phyloP scores from a whole-genome alignment of 2,329 filamentous ascomycete genomes.

The Ophiostoma piceae region DNA sequence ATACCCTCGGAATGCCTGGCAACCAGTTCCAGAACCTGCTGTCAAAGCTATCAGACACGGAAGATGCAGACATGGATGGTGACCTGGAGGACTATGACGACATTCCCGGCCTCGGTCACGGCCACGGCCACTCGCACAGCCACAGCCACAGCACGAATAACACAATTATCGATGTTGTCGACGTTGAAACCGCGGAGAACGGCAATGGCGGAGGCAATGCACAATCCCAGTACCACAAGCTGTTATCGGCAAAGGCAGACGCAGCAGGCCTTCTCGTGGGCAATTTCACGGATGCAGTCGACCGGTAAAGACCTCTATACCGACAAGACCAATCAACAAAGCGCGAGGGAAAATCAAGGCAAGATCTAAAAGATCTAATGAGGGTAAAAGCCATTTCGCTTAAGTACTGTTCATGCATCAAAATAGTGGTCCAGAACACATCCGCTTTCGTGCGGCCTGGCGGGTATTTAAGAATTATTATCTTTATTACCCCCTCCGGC shows the following conservation, averaged over 20 bases:
- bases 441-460: not conserved
- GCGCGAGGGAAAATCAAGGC: not conserved
- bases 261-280: constrained; percentile 48
- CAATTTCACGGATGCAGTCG: constrained; percentile 56
- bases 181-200: not conserved
- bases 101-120: not conserved
- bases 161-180: constrained; percentile 5
- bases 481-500: not conserved
- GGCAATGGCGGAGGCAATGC: not conserved
- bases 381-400: not conserved
- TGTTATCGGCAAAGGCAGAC: constrained; percentile 38
- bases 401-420: not conserved
- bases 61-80: constrained; percentile 42
- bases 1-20: constrained; percentile 51
- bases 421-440: not conserved
- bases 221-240: constrained; percentile 36
- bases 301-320: constrained; percentile 21
- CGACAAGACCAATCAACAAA: too few relatives aligned
- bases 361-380: not conserved
- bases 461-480: not conserved
- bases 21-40: constrained; percentile 58
- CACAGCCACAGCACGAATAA: constrained; percentile 2
- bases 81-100: constrained; percentile 41
- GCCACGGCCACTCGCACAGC: not conserved
- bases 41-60: constrained; percentile 50